phyloP scores from a whole-genome alignment of 805 yeast species.

The Brettanomyces bruxellensis region DNA sequence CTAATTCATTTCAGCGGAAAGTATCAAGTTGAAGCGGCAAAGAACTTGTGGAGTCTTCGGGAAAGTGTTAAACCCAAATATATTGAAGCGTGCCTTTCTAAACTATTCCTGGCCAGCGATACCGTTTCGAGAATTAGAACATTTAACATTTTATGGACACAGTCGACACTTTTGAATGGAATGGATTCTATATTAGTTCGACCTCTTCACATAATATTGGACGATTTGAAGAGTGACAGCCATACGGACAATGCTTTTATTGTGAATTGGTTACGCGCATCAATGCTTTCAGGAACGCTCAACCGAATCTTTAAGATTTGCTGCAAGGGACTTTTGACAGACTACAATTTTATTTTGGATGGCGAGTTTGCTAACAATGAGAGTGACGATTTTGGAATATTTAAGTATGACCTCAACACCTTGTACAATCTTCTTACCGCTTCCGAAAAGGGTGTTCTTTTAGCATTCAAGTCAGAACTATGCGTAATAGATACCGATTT shows the following conservation, averaged over 20 bases:
- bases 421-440: slow-evolving; percentile 43
- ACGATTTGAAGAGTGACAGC: slow-evolving; percentile 41
- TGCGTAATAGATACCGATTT: slow-evolving; percentile 42
- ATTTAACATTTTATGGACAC: slow-evolving; percentile 66
- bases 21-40: slow-evolving; percentile 64
- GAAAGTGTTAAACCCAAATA: slow-evolving; percentile 40
- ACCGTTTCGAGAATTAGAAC: slow-evolving; percentile 39
- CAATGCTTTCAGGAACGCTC: slow-evolving; percentile 42
- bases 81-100: slow-evolving; percentile 67
- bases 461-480: slow-evolving; percentile 47
- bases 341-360: slow-evolving; percentile 20
- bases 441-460: slow-evolving; percentile 33
- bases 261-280: slow-evolving; percentile 39
- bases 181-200: slow-evolving; percentile 40
- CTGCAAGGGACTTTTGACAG: slow-evolving; percentile 43
- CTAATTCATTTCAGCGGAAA: slow-evolving; percentile 40
- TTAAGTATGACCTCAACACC: slow-evolving; percentile 51
- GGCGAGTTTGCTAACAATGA: slow-evolving; percentile 19
- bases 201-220: slow-evolving; percentile 62
- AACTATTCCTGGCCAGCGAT: slow-evolving; percentile 36
- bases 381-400: slow-evolving; percentile 53
- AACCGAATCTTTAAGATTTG: slow-evolving; percentile 54
- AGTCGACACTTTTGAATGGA: slow-evolving; percentile 45
- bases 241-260: slow-evolving; percentile 34
- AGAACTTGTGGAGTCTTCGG: slow-evolving; percentile 53